phyloP scores from a whole-genome alignment of 2,329 filamentous ascomycete species.

The Pestalotiopsis sp. region DNA sequence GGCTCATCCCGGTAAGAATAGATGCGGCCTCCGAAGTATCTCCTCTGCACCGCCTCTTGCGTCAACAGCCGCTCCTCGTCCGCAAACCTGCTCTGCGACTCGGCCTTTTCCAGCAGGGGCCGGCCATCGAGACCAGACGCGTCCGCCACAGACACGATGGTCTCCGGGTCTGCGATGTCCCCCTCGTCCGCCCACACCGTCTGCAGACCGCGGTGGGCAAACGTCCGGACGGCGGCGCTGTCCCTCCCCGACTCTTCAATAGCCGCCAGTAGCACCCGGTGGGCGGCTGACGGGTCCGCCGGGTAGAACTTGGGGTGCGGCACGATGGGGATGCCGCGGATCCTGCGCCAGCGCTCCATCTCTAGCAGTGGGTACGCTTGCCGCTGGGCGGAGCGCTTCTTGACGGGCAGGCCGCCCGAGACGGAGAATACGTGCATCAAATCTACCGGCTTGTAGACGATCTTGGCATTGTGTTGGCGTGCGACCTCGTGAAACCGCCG shows the following conservation, averaged over 20 bases:
- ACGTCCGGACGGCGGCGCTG: not conserved
- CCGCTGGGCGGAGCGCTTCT: constrained; percentile 28
- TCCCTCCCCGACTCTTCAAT: constrained; percentile 12
- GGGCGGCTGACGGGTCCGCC: constrained; percentile 29
- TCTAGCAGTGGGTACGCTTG: constrained; percentile 29
- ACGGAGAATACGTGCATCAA: constrained; percentile 30
- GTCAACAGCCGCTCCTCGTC: constrained; percentile 14
- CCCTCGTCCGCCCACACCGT: constrained; percentile 16
- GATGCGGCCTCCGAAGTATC: constrained; percentile 23
- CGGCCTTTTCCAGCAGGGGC: not conserved
- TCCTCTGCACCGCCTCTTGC: constrained; percentile 17
- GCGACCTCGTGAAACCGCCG: constrained; percentile 23
- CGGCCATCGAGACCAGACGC: constrained; percentile 13
- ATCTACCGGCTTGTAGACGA: constrained; percentile 31
- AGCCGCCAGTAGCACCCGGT: constrained; percentile 25
- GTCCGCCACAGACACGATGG: constrained; percentile 13
- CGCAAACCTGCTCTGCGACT: not conserved
- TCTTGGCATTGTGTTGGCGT: constrained; percentile 21
- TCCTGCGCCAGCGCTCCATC: constrained; percentile 26
- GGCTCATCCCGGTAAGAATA: constrained; percentile 23
- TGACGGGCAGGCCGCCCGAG: constrained; percentile 32
- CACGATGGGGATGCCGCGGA: constrained; percentile 27
- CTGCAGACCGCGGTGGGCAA: not conserved
- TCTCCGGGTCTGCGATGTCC: constrained; percentile 15
- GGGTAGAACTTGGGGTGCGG: constrained; percentile 22